Evolutionary conservation across 345 rosid genomes (phyloP), one percentile per base, ranked within the genome.

Genomic region (Eucalyptus guilfoylei): DNA sequence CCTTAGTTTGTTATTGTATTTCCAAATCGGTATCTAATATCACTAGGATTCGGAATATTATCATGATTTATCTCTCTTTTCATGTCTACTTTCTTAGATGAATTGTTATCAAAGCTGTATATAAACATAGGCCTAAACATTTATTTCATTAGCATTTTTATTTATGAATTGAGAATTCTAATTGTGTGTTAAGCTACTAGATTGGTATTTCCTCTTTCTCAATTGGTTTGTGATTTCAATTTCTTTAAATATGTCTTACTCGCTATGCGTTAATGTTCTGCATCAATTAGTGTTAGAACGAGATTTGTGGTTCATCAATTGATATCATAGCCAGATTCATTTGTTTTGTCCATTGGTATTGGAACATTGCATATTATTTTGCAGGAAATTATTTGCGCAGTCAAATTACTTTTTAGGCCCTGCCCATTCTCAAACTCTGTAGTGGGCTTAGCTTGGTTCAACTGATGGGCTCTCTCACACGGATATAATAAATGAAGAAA

Each of bases 311-410:
- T 16, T 69, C 0, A 34, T 17, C 44, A 32, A 32, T 69, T 0
- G 45, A 19, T 72, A 34, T 72, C 7, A 72, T 26, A 72, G 81
- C 26, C 6, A 34, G 44, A 72, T 72, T 72, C 8, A 34, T 72
- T 9, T 72, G 40, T 72, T 37, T 64, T n/a, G 0, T 72, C 26
- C 1, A 0, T 34, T 37, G 81, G 44, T 19, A 5, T 72, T 9
- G 7, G 45, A 19, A 72, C 26, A 0, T 19, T 72, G 13, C 26
- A 34, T 19, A 5, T 72, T 72, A 37, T 19, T 34, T 72, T 72
- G 81, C 26, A 2, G 21, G 81, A 34, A 0, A 37, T 34, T 37
- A 72, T 72, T 72, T 72, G 28, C 26, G 40, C 81, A 17, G 37
- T 37, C 81, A 72, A 37, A 34, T 17, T 19, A 19, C 23, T 37